Conservation (phyloP, 129 eudicot species). For the Lactuca sativa region DNA sequence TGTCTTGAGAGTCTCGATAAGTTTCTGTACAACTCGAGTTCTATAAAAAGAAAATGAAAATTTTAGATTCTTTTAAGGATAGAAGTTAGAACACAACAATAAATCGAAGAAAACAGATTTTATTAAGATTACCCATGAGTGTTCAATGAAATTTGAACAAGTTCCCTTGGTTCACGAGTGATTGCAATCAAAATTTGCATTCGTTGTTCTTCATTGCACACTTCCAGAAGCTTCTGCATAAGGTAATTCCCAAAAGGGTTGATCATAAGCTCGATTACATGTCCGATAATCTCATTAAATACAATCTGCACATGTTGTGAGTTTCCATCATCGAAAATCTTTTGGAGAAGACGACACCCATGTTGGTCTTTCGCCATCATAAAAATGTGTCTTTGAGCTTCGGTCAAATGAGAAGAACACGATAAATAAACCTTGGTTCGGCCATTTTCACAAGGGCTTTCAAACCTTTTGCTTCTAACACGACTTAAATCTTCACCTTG, state of each 20-base stretch:
- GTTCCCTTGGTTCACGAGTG: conserved; percentile 51
- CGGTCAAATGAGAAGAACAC: conserved; percentile 34
- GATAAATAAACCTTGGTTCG: conserved; percentile 20
- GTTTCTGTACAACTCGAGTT: conserved; percentile 79
- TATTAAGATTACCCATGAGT: conserved; percentile 62
- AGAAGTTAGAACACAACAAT: neutral
- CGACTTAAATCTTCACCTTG: conserved; percentile 53
- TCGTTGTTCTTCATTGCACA: conserved; percentile 78
- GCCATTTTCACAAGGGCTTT: conserved; percentile 36
- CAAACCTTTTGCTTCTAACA: conserved; percentile 25
- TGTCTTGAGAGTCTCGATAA: conserved; percentile 70
- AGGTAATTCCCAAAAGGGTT: conserved; percentile 85
- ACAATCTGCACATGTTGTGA: conserved; percentile 58
- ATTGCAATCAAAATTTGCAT: conserved; percentile 52
- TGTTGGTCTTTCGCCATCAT: conserved; percentile 79
- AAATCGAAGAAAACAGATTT: neutral
- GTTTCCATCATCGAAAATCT: conserved; percentile 67
- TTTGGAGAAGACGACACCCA: conserved; percentile 72
- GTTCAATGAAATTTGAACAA: conserved; percentile 59
- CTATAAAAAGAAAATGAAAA: conserved; percentile 34
- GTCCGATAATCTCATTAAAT: conserved; percentile 61
- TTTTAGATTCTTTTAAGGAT: neutral
- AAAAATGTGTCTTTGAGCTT: conserved; percentile 45
- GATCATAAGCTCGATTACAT: conserved; percentile 73
- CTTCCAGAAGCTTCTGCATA: conserved; percentile 76